Base-by-base conservation (phyloP, 805 yeast genomes). In the Suhomyces vadensis region DNA sequence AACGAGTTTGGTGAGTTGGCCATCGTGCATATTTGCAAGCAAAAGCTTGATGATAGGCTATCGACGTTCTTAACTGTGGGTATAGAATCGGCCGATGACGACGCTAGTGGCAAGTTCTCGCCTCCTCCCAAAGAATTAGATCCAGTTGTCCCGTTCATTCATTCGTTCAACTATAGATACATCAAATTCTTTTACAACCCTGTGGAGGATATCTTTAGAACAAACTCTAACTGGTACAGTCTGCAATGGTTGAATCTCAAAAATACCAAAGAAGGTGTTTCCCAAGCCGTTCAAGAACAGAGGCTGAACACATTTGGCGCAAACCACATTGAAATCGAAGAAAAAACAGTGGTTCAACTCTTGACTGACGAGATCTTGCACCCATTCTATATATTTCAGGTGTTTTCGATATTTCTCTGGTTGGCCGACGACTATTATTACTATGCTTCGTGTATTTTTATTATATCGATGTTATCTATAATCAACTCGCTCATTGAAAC, bases 331-430 rank as follows among this genome's bases (percentile, higher is more conserved):
- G 84, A 85, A 44, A 79, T 94, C 53, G 80, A 81, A 42, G 92
- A 86, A 46, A 92, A 90, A 49, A 61, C 91, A 0, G 69, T 81
- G 1, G 25, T 69, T 0, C 81, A 82, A 58, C 73, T 94, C 36
- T 71, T 94, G 26, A 71, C 85, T 20, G 95, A 89, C 57, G 99
- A 94, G 62, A 88, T 90, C 0, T 67, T 94, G 33, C 98, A 94
- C 63, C 99, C 99, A 0, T 94, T 94, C 61, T 94, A 94, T 62
- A 78, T 95, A 35, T 94, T 94, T 62, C 99, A 94, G 69, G 83
- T 92, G 1, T 92, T 92, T 60, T 90, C 97, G 3, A 86, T 94
- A 44, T 68, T 91, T 24, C 70, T 94, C 36, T 94, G 99, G 99
- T 75, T 89, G 8, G 79, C 89, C 11, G 99, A 94, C 63, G 85